A percentile compares a stretch with the other conserved stretches of the same genome.
These are phyloP conservation scores for Talaromyces proteolyticus DNA, from an alignment of 495 filamentous ascomycete genomes.

Conservation along the genomic window DNA sequence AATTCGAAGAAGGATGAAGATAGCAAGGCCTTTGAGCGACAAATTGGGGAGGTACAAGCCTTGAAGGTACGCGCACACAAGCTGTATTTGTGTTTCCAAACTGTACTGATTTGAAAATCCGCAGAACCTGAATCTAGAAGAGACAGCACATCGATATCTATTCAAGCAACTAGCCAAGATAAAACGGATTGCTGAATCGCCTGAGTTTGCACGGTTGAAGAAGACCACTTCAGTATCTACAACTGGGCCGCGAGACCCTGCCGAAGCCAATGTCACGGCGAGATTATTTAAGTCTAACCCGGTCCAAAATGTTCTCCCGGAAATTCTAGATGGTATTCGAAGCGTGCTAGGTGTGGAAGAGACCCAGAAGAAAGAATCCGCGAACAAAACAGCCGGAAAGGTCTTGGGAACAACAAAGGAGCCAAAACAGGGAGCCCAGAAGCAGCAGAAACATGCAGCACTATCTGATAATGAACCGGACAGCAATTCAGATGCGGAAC, in stretches of 20 bases:
- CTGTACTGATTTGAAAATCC: conserved; percentile 6
- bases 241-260: conserved; percentile 41
- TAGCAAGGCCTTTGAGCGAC: conserved; percentile 34
- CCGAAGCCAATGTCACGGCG: conserved; percentile 68
- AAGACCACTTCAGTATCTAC: conserved; percentile 23
- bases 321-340: conserved; percentile 57
- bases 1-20: conserved; percentile 51
- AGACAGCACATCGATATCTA: conserved; percentile 62
- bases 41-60: conserved; percentile 68
- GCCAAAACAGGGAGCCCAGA: conserved; percentile 7
- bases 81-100: background rate
- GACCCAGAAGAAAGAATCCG: conserved; percentile 15
- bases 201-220: conserved; percentile 34
- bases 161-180: conserved; percentile 68
- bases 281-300: conserved; percentile 71
- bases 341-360: conserved; percentile 53
- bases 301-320: conserved; percentile 62
- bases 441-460: conserved; percentile 9
- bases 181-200: conserved; percentile 58
- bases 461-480: conserved; percentile 7
- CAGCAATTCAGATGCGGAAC: conserved; percentile 13
- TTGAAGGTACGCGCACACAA: conserved; percentile 54
- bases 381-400: conserved; percentile 13
- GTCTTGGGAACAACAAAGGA: background rate
- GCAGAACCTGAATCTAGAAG: conserved; percentile 57